Base-by-base conservation (phyloP, 768 basidiomycete genomes). In the Pisolithus marmoratus region DNA sequence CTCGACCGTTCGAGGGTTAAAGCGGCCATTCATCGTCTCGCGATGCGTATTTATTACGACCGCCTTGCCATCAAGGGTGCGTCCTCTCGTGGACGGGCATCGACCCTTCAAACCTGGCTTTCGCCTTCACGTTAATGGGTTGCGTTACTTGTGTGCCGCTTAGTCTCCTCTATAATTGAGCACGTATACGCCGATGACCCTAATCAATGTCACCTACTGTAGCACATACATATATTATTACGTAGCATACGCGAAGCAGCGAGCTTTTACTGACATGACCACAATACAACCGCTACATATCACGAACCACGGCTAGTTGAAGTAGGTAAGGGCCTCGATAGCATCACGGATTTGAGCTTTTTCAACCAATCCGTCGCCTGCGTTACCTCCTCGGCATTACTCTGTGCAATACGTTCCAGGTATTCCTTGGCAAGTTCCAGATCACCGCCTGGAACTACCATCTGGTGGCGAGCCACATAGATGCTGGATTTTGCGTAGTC, bases 401-500 rank as follows among this genome's bases (percentile, higher is more conserved):
- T 92, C 43, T 69, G 69, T 4, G 88, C 83, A 24, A 96, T 82
- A 45, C 74, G 75, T 53, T 90, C 82, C 27, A 93, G 73, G 65
- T 85, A 88, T 46, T 83, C 79, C 59, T 75, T 77, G 14, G 93
- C 91, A 54, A 93, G 71, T 29, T 66, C 59, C n/a, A 90, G 62
- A 66, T 90, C 81, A 23, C 84, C 83, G 48, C 80, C 75, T 42
- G 82, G 72, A 37, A 75, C 74, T 46, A 73, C 67, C 65, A 91
- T 76, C 57, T 93, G 82, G 60, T 87, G 83, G 52, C 87, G 84
- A 15, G 93, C 93, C 31, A 94, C 84, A 58, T 84, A 86, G 46
- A 97, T 66, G 57, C 84, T 81, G n/a, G 90, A 94, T 65, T 82
- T 85, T 24, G 90, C 83, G 65, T 87, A 88, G 59, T 94, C 90